Evolutionary conservation across 306 rosid genomes (phyloP).

Genomic region (Dryas alaskensis): DNA sequence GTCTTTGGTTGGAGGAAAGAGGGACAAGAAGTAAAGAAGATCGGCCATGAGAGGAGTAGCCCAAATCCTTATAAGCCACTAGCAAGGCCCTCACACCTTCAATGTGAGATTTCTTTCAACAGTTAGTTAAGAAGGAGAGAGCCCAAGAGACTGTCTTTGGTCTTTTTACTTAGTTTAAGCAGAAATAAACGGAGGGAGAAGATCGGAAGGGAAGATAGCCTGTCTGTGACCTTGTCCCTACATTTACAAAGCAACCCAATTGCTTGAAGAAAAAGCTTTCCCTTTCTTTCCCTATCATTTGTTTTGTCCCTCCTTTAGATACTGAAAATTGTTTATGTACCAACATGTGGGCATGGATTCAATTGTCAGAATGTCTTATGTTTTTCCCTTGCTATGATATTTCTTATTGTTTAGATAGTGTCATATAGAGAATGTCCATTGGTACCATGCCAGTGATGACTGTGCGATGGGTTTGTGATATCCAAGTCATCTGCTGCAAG

Average conservation of each 20-base stretch:
- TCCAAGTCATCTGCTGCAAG: neutral
- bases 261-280: neutral
- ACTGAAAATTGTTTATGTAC: neutral
- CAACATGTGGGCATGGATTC: neutral
- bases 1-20: neutral
- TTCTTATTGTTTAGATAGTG: neutral
- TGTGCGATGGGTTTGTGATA: no score
- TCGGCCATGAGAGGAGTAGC: no score
- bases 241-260: neutral
- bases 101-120: no score
- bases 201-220: neutral
- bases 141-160: neutral
- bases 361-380: neutral
- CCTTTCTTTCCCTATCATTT: neutral
- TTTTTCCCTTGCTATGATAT: neutral
- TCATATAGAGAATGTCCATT: neutral
- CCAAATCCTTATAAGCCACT: no score
- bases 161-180: neutral
- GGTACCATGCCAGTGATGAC: no score
- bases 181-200: neutral
- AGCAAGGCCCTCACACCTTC: no score
- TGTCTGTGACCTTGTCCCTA: neutral
- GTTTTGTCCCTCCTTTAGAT: neutral
- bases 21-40: neutral
- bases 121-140: slow-evolving; percentile 1